phyloP scores from a whole-genome alignment of 202 grass and related monocot species.

The Setaria viridis region DNA sequence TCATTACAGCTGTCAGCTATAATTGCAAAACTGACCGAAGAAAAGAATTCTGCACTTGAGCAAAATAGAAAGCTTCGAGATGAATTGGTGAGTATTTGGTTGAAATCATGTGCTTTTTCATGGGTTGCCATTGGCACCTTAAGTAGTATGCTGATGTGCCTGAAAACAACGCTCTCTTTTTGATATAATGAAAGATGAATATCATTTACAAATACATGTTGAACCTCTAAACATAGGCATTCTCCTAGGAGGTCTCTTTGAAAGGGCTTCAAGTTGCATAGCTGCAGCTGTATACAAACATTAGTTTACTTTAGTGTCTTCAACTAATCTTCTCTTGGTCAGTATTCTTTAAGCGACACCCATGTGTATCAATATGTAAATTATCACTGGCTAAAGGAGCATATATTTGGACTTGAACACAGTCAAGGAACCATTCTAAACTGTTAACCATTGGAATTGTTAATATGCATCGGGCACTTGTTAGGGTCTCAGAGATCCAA shows the following conservation, averaged over 20 bases:
- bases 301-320: slow-evolving; percentile 24
- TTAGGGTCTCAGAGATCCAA: background rate
- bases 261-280: slow-evolving; percentile 35
- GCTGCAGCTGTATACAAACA: slow-evolving; percentile 13
- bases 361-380: background rate
- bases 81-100: slow-evolving; percentile 75
- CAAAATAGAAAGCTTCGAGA: slow-evolving; percentile 72
- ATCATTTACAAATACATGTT: slow-evolving; percentile 8
- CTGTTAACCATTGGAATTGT: slow-evolving; percentile 5
- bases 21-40: slow-evolving; percentile 69
- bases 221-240: background rate
- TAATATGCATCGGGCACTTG: background rate
- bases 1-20: slow-evolving; percentile 60
- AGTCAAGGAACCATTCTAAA: slow-evolving; percentile 6
- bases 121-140: slow-evolving; percentile 1
- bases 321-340: background rate
- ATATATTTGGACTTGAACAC: background rate
- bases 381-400: slow-evolving; percentile 12
- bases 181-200: slow-evolving; percentile 8
- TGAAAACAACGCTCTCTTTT: slow-evolving; percentile 7
- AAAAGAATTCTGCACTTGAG: slow-evolving; percentile 79
- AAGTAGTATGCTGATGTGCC: slow-evolving; percentile 4
- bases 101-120: slow-evolving; percentile 15
- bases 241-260: background rate
- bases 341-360: slow-evolving; percentile 29